phyloP scores from a whole-genome alignment of 306 rosid species.

The Coriaria nepalensis region DNA sequence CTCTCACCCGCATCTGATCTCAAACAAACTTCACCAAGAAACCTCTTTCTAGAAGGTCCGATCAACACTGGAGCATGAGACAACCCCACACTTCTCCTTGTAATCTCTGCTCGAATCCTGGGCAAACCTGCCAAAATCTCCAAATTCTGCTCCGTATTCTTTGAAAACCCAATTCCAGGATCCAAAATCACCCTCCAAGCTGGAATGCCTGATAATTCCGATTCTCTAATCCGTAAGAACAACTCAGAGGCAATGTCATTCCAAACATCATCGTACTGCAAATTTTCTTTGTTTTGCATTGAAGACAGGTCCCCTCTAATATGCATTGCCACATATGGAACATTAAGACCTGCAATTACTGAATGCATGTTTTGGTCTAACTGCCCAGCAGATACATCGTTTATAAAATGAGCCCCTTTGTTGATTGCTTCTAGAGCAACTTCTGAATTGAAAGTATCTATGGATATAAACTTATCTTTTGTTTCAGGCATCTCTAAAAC shows the following conservation, averaged over 20 bases:
- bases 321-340: conserved; percentile 89
- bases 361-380: conserved; percentile 58
- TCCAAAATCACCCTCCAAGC: conserved; percentile 82
- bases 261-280: conserved; percentile 59
- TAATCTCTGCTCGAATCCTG: conserved; percentile 47
- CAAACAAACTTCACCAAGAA: conserved; percentile 60
- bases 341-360: conserved; percentile 68
- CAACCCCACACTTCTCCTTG: conserved; percentile 42
- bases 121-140: conserved; percentile 47
- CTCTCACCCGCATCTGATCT: conserved; percentile 38
- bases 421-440: conserved; percentile 78
- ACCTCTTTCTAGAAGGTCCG: conserved; percentile 81
- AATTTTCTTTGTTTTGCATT: conserved; percentile 60
- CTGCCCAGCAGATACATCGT: conserved; percentile 62
- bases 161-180: conserved; percentile 85
- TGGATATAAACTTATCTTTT: conserved; percentile 64
- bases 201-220: conserved; percentile 71
- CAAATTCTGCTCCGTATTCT: conserved; percentile 57
- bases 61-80: conserved; percentile 70
- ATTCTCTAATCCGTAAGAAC: conserved; percentile 37
- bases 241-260: conserved; percentile 60
- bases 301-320: conserved; percentile 85
- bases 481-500: conserved; percentile 52
- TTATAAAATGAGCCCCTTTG: conserved; percentile 74
- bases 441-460: conserved; percentile 72